These are phyloP conservation scores for Prunella vulgaris DNA, from an alignment of 257 asterid genomes.

Conservation along the genomic window DNA sequence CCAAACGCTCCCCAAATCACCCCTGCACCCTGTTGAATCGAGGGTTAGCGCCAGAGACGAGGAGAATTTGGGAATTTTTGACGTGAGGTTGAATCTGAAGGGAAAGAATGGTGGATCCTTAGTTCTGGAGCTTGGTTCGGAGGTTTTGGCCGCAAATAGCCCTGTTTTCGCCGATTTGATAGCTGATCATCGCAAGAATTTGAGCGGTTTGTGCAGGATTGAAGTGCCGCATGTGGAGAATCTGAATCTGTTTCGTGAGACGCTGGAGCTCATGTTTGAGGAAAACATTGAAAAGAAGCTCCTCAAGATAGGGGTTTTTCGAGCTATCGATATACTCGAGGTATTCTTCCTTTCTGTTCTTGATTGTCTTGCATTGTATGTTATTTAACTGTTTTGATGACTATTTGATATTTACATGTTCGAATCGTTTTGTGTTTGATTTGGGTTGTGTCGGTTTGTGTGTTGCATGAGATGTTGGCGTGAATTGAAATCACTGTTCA, in stretches of 20 bases:
- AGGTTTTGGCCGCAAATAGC: constrained; percentile 66
- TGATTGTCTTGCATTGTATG: constrained; percentile 2
- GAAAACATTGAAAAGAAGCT: constrained; percentile 59
- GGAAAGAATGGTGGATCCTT: constrained; percentile 59
- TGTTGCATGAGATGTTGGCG: constrained; percentile 4
- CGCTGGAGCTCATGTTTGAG: constrained; percentile 88
- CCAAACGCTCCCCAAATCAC: constrained; percentile 28
- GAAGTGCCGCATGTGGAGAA: constrained; percentile 92
- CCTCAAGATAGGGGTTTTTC: constrained; percentile 66
- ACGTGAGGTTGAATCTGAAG: constrained; percentile 78
- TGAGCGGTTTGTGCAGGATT: constrained; percentile 67
- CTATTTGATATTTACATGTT: neutral
- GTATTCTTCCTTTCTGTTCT: constrained; percentile 33
- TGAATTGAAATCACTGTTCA: constrained; percentile 11
- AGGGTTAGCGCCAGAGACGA: constrained; percentile 17
- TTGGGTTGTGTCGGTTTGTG: neutral
- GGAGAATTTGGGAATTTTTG: constrained; percentile 43
- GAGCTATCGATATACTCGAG: constrained; percentile 77
- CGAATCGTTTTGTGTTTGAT: neutral
- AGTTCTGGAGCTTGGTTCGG: constrained; percentile 73
- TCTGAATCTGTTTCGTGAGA: constrained; percentile 60
- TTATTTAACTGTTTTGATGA: neutral
- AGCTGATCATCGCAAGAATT: constrained; percentile 44
- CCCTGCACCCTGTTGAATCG: constrained; percentile 31
- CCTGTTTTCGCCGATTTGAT: constrained; percentile 64